These are phyloP conservation scores for Scheffersomyces stipitis DNA, from an alignment of 805 yeast genomes.

Conservation along the genomic window DNA sequence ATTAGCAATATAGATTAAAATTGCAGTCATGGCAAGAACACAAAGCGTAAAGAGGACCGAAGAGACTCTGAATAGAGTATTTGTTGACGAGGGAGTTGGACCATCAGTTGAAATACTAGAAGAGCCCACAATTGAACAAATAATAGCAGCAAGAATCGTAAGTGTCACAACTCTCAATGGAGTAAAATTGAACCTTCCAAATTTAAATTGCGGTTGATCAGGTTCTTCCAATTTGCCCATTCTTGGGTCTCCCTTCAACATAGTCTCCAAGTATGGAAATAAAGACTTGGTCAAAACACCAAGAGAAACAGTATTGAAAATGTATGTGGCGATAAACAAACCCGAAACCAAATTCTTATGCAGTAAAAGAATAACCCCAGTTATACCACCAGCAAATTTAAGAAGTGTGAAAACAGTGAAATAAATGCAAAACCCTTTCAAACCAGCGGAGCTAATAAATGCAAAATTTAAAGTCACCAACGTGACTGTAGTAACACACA, in stretches of 20 bases:
- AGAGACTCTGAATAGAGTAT: constrained; percentile 1
- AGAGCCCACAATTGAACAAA: constrained; percentile 3
- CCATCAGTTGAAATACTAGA: neutral
- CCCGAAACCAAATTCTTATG: neutral
- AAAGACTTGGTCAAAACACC: constrained; percentile 6
- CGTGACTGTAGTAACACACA: constrained; percentile 1
- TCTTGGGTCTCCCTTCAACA: constrained; percentile 3
- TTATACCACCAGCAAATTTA: constrained; percentile 6
- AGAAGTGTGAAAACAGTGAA: constrained; percentile 3
- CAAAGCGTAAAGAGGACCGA: constrained; percentile 5
- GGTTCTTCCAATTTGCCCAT: neutral
- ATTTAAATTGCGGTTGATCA: constrained; percentile 2
- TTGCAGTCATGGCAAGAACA: neutral
- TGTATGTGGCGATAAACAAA: constrained; percentile 4
- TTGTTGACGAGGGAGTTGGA: neutral
- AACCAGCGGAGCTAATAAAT: constrained; percentile 3
- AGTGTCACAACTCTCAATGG: constrained; percentile 3
- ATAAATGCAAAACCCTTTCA: constrained; percentile 1
- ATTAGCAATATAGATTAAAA: neutral
- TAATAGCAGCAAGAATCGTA: constrained; percentile 3
- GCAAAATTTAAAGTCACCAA: constrained; percentile 1
- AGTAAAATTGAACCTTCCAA: neutral
- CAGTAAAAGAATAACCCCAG: constrained; percentile 1
- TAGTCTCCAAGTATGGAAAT: constrained; percentile 5
- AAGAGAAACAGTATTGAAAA: constrained; percentile 5